A percentile compares a stretch with the other conserved stretches of the same genome.
phyloP scores from a whole-genome alignment of 805 yeast genomes.

The Candida succiphila region DNA sequence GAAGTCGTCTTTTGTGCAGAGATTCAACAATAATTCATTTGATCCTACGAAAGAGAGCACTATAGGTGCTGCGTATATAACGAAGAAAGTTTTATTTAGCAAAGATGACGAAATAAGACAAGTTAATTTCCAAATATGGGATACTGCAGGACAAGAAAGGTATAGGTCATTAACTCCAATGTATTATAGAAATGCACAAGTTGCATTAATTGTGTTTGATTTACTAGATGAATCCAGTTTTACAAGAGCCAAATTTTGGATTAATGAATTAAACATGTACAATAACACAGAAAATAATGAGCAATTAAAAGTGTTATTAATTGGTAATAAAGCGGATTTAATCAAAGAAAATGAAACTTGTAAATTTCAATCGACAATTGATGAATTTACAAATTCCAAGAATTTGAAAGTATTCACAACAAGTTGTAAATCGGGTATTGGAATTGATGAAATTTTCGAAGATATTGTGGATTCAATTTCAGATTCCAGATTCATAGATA shows the following conservation, averaged over 20 bases:
- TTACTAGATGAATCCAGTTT: slow-evolving; percentile 45
- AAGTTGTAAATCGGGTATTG: slow-evolving; percentile 65
- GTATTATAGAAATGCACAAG: slow-evolving; percentile 72
- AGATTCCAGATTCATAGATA: slow-evolving; percentile 16
- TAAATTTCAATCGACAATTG: slow-evolving; percentile 11
- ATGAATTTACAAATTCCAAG: slow-evolving; percentile 13
- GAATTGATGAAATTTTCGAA: slow-evolving; percentile 38
- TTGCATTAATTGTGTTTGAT: slow-evolving; percentile 86
- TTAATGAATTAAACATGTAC: slow-evolving; percentile 53
- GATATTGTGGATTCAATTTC: slow-evolving; percentile 18
- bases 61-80: slow-evolving; percentile 96
- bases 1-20: slow-evolving; percentile 66
- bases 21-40: slow-evolving; percentile 65
- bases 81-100: slow-evolving; percentile 53
- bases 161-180: slow-evolving; percentile 77
- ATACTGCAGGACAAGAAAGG: slow-evolving; percentile 93
- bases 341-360: slow-evolving; percentile 15
- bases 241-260: slow-evolving; percentile 78
- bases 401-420: slow-evolving; percentile 28
- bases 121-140: slow-evolving; percentile 69
- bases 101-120: slow-evolving; percentile 8
- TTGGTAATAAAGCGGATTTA: slow-evolving; percentile 82
- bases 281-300: slow-evolving; percentile 9
- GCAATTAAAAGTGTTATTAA: slow-evolving; percentile 32
- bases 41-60: slow-evolving; percentile 81